Evolutionary conservation across 371 early-diverging fungal species (phyloP), one percentile per base, ranked within the genome.

Genomic region (Mucor piriformis): DNA sequence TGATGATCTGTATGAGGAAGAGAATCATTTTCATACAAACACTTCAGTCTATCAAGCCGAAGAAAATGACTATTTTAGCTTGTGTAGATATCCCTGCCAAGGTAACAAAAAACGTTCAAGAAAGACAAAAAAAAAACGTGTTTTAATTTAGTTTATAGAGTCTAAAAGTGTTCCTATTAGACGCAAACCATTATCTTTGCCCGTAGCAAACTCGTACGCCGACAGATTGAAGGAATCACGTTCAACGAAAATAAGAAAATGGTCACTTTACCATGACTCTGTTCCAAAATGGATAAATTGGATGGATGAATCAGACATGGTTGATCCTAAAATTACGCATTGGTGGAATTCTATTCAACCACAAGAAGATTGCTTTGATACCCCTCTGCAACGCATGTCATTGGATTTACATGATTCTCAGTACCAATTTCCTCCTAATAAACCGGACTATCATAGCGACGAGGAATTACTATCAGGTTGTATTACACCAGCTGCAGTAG

Each of bases 91-190:
- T 16, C 15, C 34, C 18, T 29, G 29, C 8, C 16, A 20, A 42
- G 40, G 40, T 56, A 56, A 25, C 48, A 48, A 4, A 40, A 15
- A n/a, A n/a, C n/a, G n/a, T n/a, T n/a, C n/a, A n/a, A n/a, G n/a
- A n/a, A n/a, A 10, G 0, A 27, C 1, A 12, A 8, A 15, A 7
- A 5, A 50, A 7, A 33, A 16, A 33, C 18, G 29, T 25, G 27
- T 15, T 0, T 10, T 18, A 42, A 7, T 42, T n/a, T 18, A 6
- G 3, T 18, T 13, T 11, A 27, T 40, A 63, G 63, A 43, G 8
- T 52, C 57, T 1, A 63, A 63, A 33, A 63, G 63, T 32, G 63
- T 57, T 15, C 63, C 57, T 2, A 52, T 51, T 10, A 57, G 52
- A 47, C 63, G 51, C 10, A 44, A 33, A 12, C 6, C 29, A 29